These are phyloP conservation scores for Psilocybe mexicana DNA, from an alignment of 1,284 basidiomycete genomes.

Conservation along the genomic window DNA sequence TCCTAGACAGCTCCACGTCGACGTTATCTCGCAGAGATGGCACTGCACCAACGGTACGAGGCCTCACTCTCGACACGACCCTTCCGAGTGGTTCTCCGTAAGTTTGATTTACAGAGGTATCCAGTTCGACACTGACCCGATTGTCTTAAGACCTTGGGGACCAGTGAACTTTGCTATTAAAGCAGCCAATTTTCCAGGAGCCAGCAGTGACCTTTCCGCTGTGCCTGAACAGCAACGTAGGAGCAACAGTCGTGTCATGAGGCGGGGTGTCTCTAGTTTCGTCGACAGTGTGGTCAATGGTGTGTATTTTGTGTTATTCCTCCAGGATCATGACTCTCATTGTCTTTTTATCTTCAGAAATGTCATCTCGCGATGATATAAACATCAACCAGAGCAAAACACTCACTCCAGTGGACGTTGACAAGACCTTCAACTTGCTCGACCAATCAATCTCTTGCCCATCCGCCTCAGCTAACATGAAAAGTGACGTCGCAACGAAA, in stretches of 20 bases:
- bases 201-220: slow-evolving; percentile 33
- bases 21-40: slow-evolving; percentile 38
- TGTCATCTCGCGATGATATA: slow-evolving; percentile 29
- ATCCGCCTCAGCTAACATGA: slow-evolving; percentile 33
- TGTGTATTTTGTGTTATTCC: slow-evolving; percentile 12
- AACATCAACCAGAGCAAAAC: slow-evolving; percentile 27
- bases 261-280: slow-evolving; percentile 29
- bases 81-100: slow-evolving; percentile 39
- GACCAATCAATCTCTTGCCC: slow-evolving; percentile 43
- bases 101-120: not conserved
- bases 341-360: slow-evolving; percentile 14
- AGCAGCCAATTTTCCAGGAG: slow-evolving; percentile 41
- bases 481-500: slow-evolving; percentile 42
- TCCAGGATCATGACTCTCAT: too few relatives aligned
- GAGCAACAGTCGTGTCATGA: slow-evolving; percentile 27
- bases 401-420: slow-evolving; percentile 27
- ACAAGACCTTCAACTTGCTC: slow-evolving; percentile 40
- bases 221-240: slow-evolving; percentile 24
- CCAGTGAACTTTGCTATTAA: slow-evolving; percentile 41
- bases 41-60: slow-evolving; percentile 38
- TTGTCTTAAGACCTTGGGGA: slow-evolving; percentile 28
- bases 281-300: slow-evolving; percentile 31
- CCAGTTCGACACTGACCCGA: not conserved
- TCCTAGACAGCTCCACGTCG: slow-evolving; percentile 34
- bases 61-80: slow-evolving; percentile 43